These are phyloP conservation scores for Trametes meyenii DNA, from an alignment of 768 basidiomycete genomes.

Conservation along the genomic window DNA sequence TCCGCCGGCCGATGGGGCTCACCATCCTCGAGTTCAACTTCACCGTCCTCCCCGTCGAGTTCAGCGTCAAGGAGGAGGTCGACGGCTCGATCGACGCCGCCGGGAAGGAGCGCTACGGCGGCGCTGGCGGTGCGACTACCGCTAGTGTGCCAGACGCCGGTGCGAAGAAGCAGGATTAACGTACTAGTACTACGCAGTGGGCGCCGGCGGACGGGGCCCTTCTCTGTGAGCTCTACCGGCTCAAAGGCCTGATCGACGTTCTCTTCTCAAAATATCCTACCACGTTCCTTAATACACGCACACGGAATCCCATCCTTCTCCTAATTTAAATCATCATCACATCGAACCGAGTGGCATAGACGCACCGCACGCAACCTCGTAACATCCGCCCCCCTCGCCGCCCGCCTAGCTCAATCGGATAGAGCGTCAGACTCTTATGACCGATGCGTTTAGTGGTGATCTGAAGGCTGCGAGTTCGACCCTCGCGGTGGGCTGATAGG, in stretches of 20 bases:
- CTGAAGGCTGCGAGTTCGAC: conserved; percentile 70
- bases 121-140: too few relatives aligned
- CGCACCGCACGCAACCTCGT: too few relatives aligned
- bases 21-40: conserved; percentile 61
- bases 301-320: too few relatives aligned
- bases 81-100: conserved; percentile 7
- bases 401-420: conserved; percentile 72
- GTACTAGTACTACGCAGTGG: too few relatives aligned
- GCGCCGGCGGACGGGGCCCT: too few relatives aligned
- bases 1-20: conserved; percentile 57
- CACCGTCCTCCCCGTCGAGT: conserved; percentile 34
- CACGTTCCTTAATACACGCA: neutral
- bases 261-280: too few relatives aligned
- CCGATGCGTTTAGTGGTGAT: conserved; percentile 33
- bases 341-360: too few relatives aligned
- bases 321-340: too few relatives aligned
- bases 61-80: conserved; percentile 36
- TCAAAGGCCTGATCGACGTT: too few relatives aligned
- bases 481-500: conserved; percentile 59
- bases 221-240: too few relatives aligned
- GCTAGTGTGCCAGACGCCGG: neutral
- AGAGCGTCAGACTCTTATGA: conserved; percentile 67
- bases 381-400: too few relatives aligned
- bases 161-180: neutral
- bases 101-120: conserved; percentile 5